Conservation (phyloP, 306 rosid species). For the Crotalaria pallida region DNA sequence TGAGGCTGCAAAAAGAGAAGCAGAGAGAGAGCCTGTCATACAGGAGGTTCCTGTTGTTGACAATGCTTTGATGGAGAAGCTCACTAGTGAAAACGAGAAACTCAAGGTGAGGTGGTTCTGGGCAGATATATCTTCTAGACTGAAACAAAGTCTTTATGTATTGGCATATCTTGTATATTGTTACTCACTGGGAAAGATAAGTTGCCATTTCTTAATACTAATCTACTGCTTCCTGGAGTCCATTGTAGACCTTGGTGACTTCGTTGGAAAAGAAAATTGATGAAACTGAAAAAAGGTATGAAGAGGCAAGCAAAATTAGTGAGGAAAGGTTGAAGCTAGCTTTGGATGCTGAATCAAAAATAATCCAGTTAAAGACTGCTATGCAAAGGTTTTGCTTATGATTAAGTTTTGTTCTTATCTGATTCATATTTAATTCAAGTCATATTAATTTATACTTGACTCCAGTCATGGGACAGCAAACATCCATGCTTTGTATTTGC, state of each 20-base stretch:
- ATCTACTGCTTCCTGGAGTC: constrained; percentile 29
- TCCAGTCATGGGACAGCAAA: background rate
- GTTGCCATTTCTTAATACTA: constrained; percentile 18
- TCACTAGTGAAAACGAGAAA: constrained; percentile 80
- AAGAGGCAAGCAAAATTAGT: constrained; percentile 77
- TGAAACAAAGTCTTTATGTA: background rate
- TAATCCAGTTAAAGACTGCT: constrained; percentile 79
- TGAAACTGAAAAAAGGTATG: constrained; percentile 86
- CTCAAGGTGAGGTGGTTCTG: constrained; percentile 69
- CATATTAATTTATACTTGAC: constrained; percentile 1
- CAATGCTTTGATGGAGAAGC: constrained; percentile 66
- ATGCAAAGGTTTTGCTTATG: constrained; percentile 77
- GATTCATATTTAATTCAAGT: constrained; percentile 1
- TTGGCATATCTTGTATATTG: background rate
- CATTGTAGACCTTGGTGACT: constrained; percentile 72
- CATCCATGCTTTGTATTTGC: background rate
- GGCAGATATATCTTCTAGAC: constrained; percentile 2
- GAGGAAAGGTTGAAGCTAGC: constrained; percentile 98
- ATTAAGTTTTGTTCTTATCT: constrained; percentile 18
- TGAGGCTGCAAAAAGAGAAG: constrained; percentile 62
- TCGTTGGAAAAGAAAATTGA: constrained; percentile 88
- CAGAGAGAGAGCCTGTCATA: constrained; percentile 60
- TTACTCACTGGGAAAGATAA: constrained; percentile 2
- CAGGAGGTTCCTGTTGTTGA: constrained; percentile 97
- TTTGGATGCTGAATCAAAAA: constrained; percentile 88